These are phyloP conservation scores for Isoetes taiwanensis DNA, from an alignment of 75 land plant genomes.

Conservation along the genomic window DNA sequence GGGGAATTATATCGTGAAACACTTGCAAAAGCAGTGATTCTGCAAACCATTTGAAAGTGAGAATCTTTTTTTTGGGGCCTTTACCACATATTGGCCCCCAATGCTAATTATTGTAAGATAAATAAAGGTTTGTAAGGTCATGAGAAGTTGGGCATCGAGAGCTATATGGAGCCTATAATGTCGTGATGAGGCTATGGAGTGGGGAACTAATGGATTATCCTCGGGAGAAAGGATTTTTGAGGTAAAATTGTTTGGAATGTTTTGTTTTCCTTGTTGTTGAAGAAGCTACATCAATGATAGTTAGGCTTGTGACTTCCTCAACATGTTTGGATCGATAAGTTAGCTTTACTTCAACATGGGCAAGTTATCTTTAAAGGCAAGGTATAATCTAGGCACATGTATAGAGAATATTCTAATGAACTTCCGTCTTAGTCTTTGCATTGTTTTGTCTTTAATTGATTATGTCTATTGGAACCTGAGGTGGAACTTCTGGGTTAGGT, in stretches of 20 bases:
- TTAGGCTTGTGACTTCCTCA: too few relatives aligned
- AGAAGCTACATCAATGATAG: too few relatives aligned
- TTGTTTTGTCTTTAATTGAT: too few relatives aligned
- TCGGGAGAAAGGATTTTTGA: too few relatives aligned
- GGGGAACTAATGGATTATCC: too few relatives aligned
- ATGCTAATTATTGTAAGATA: too few relatives aligned
- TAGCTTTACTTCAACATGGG: conserved; percentile 7
- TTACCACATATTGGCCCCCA: conserved; percentile 69
- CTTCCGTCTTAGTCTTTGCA: not conserved
- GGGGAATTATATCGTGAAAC: conserved; percentile 81
- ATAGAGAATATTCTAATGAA: not conserved
- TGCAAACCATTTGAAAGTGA: conserved; percentile 60
- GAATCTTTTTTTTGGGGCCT: conserved; percentile 64
- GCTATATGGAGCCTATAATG: too few relatives aligned
- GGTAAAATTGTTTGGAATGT: too few relatives aligned
- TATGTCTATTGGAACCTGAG: too few relatives aligned
- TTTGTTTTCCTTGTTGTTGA: conserved; percentile 9
- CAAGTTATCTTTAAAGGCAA: not conserved
- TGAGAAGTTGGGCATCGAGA: too few relatives aligned
- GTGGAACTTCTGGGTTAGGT: not conserved
- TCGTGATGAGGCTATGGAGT: too few relatives aligned
- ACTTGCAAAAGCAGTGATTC: conserved; percentile 69
- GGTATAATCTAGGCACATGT: not conserved
- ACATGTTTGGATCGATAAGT: conserved; percentile 12
- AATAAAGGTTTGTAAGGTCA: conserved; percentile 9